Evolutionary conservation across 768 basidiomycete species (phyloP).

Genomic region (Rhodotorula kratochvilovae): DNA sequence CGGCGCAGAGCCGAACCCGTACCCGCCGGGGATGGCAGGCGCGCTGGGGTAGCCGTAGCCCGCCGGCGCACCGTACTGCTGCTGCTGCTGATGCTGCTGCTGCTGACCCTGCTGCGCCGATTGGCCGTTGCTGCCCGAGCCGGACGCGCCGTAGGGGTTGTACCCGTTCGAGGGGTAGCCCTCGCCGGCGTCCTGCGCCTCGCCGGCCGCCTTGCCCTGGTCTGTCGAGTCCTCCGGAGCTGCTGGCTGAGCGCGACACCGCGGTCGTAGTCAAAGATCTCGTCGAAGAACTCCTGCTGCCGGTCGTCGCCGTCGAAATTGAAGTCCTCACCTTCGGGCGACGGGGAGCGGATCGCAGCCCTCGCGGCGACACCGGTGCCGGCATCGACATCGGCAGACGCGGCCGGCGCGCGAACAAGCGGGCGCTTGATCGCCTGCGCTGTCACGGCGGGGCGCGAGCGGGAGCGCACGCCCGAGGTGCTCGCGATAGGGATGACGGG

Average conservation of each 20-base stretch:
- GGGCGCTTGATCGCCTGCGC: slow-evolving; percentile 1
- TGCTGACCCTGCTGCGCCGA: background rate
- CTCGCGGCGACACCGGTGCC: background rate
- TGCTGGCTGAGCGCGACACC: background rate
- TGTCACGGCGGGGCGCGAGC: background rate
- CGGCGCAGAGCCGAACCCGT: background rate
- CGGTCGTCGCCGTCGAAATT: background rate
- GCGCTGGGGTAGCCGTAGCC: background rate
- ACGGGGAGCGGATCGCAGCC: background rate
- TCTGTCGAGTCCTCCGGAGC: background rate
- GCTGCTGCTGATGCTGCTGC: background rate
- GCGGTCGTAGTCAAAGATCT: slow-evolving; percentile 7
- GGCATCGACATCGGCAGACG: background rate
- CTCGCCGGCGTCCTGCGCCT: slow-evolving; percentile 23
- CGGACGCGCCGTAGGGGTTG: background rate
- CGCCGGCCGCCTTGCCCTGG: background rate
- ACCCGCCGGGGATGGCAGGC: background rate
- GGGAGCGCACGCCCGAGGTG: background rate
- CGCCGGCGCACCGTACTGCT: background rate
- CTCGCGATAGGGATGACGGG: background rate
- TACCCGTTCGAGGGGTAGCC: background rate
- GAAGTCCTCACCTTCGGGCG: background rate
- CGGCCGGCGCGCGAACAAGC: background rate
- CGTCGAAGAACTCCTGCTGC: slow-evolving; percentile 3
- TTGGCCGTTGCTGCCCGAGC: background rate